phyloP scores from a whole-genome alignment of 805 yeast species.

The Phaffomyces antillensis region DNA sequence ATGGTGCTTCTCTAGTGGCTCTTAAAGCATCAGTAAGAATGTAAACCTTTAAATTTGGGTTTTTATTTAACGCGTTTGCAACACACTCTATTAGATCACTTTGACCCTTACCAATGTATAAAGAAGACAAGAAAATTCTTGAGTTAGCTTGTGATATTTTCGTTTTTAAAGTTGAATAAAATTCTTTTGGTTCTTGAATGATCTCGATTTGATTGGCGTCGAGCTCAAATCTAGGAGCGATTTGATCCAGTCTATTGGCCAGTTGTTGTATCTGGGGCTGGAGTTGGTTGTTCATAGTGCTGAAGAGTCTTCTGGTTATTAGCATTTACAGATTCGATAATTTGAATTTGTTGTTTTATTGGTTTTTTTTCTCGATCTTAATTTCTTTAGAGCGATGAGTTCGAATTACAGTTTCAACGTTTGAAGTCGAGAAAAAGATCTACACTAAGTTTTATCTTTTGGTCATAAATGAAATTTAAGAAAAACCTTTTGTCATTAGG shows the following conservation, averaged over 20 bases:
- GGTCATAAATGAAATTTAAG: too few relatives aligned
- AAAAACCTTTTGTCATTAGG: too few relatives aligned
- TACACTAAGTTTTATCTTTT: too few relatives aligned
- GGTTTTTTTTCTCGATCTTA: too few relatives aligned
- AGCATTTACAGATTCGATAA: conserved; percentile 2
- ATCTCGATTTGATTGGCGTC: conserved; percentile 51
- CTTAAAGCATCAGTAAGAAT: conserved; percentile 82
- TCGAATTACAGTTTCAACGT: too few relatives aligned
- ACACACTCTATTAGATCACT: conserved; percentile 64
- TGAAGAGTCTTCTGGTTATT: conserved; percentile 1
- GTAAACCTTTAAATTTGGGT: conserved; percentile 57
- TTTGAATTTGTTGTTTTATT: too few relatives aligned
- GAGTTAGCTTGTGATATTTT: conserved; percentile 57
- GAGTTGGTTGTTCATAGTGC: conserved; percentile 14
- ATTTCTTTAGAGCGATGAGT: too few relatives aligned
- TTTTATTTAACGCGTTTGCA: conserved; percentile 48
- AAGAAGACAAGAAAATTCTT: conserved; percentile 73
- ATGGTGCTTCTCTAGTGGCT: conserved; percentile 90
- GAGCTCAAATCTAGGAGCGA: conserved; percentile 64
- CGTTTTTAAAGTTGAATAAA: conserved; percentile 55
- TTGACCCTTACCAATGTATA: conserved; percentile 82
- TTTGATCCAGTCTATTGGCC: conserved; percentile 47
- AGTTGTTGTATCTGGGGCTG: conserved; percentile 38
- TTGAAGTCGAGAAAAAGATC: too few relatives aligned
- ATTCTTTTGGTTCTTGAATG: conserved; percentile 59